Percentiles rank a stretch among this genome's conserved stretches.
Evolutionary conservation across 2,329 filamentous ascomycete genomes (phyloP).

Genomic region (Neopestalotiopsis sp.): DNA sequence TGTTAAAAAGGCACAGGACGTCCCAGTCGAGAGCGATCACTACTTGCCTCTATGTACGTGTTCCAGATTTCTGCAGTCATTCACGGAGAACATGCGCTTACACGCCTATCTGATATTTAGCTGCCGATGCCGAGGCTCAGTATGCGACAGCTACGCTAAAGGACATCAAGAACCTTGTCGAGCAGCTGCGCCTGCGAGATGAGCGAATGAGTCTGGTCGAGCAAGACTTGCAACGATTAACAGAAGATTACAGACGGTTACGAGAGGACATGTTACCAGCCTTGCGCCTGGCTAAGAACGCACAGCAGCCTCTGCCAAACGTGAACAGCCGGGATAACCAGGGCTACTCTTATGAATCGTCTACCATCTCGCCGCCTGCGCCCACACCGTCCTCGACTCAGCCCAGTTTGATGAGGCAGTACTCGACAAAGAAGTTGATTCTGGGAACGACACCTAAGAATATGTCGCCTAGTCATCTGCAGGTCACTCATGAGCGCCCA

Average conservation of each 20-base stretch:
- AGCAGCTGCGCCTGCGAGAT: slow-evolving; percentile 87
- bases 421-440: slow-evolving; percentile 77
- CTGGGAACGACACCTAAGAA: slow-evolving; percentile 77
- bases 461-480: slow-evolving; percentile 74
- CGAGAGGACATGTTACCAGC: slow-evolving; percentile 92
- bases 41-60: slow-evolving; percentile 88
- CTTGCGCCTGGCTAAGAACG: slow-evolving; percentile 88
- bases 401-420: slow-evolving; percentile 69
- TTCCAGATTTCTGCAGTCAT: background rate
- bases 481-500: slow-evolving; percentile 69
- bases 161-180: slow-evolving; percentile 89
- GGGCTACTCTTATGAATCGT: slow-evolving; percentile 55
- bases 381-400: slow-evolving; percentile 59
- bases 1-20: slow-evolving; percentile 90
- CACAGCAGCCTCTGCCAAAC: slow-evolving; percentile 81
- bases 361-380: slow-evolving; percentile 60
- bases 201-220: slow-evolving; percentile 87
- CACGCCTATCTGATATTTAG: slow-evolving; percentile 49
- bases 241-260: slow-evolving; percentile 86
- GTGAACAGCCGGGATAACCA: slow-evolving; percentile 43
- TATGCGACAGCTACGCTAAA: slow-evolving; percentile 89
- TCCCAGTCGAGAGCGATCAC: slow-evolving; percentile 89
- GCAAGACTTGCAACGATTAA: slow-evolving; percentile 79
- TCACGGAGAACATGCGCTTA: slow-evolving; percentile 5
- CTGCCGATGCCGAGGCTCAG: slow-evolving; percentile 85